A percentile compares a stretch with the other conserved stretches of the same genome.
These are phyloP conservation scores for Batrachochytrium dendrobatidis DNA, from an alignment of 371 early-diverging fungal genomes.

Conservation along the genomic window DNA sequence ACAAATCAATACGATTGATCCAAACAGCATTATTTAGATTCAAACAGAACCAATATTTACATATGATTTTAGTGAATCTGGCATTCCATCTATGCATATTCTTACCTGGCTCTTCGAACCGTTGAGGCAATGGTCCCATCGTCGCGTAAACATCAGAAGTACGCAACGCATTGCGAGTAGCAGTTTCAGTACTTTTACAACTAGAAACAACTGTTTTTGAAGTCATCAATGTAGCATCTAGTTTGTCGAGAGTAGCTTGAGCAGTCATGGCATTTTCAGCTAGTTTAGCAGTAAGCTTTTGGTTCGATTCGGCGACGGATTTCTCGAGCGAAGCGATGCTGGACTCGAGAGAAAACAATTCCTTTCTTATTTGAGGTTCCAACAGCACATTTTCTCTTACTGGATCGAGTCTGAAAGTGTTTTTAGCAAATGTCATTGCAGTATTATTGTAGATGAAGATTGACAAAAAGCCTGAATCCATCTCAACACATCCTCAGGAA, in stretches of 20 bases:
- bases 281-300: neutral
- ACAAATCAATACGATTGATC: too few species aligned
- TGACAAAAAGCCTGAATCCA: too few species aligned
- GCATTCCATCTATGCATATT: too few species aligned
- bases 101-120: slow-evolving; percentile 24
- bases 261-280: too few species aligned
- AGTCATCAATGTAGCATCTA: neutral
- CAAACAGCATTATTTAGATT: too few species aligned
- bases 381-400: slow-evolving; percentile 17
- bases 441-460: too few species aligned
- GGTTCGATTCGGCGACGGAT: neutral
- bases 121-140: slow-evolving; percentile 13
- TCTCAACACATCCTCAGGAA: too few species aligned
- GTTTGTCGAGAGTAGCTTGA: neutral
- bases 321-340: slow-evolving; percentile 3
- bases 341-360: slow-evolving; percentile 16
- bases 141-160: slow-evolving; percentile 21
- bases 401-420: slow-evolving; percentile 3
- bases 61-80: too few species aligned
- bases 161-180: neutral
- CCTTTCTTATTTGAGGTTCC: slow-evolving; percentile 19
- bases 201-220: neutral
- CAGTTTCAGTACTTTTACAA: neutral
- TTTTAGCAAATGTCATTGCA: neutral
- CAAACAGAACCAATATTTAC: too few species aligned